phyloP scores from a whole-genome alignment of 208 protist species.

The Acanthamoeba lenticulata region DNA sequence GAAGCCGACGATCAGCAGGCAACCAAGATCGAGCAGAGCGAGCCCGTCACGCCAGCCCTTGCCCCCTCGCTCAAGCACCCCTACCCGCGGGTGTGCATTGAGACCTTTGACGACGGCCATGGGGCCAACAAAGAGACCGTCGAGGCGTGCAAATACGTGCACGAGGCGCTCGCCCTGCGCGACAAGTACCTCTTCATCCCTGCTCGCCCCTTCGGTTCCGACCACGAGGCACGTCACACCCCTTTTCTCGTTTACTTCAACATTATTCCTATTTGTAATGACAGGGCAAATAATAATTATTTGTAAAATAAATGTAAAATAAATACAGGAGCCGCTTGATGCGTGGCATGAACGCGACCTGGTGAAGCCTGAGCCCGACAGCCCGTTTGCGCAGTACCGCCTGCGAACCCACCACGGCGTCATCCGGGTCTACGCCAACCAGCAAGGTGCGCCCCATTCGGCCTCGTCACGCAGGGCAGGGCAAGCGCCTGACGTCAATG shows the following conservation, averaged over 20 bases:
- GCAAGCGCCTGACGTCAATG: not conserved
- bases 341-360: slow-evolving; percentile 48
- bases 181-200: slow-evolving; percentile 64
- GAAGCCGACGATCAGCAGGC: not conserved
- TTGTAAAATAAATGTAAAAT: not conserved
- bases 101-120: slow-evolving; percentile 29
- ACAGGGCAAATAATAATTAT: not conserved
- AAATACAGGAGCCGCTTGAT: not conserved
- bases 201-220: no score
- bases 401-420: not conserved
- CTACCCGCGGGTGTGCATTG: slow-evolving; percentile 11
- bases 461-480: not conserved
- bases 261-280: not conserved
- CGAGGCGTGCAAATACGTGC: slow-evolving; percentile 19
- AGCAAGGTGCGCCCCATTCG: not conserved
- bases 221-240: not conserved
- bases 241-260: not conserved
- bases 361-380: not conserved
- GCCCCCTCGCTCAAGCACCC: not conserved
- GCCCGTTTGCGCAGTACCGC: slow-evolving; percentile 1
- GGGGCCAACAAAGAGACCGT: not conserved
- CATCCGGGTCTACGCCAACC: slow-evolving; percentile 42
- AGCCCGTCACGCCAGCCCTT: no score
- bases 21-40: not conserved
- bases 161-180: slow-evolving; percentile 45